phyloP scores from a whole-genome alignment of 345 rosid genomes.

The Aurinia saxatilis region DNA sequence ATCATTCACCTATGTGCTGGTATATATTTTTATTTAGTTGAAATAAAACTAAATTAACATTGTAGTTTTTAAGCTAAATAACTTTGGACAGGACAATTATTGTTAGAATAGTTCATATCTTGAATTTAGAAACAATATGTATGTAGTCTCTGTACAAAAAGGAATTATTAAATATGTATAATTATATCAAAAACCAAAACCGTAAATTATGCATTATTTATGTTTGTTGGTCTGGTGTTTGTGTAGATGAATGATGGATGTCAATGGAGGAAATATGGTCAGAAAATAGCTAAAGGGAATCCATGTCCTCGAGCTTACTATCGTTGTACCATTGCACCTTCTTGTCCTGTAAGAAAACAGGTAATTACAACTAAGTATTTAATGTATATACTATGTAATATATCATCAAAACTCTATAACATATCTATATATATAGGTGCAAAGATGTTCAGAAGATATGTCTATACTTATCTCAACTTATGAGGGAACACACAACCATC shows the following conservation, averaged over 20 bases:
- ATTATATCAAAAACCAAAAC: not conserved
- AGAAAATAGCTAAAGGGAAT: slow-evolving; percentile 85
- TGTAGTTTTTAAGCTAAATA: not conserved
- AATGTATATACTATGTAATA: too few species aligned
- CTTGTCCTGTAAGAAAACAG: slow-evolving; percentile 93
- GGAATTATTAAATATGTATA: too few species aligned
- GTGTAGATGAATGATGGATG: slow-evolving; percentile 90
- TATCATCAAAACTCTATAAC: not conserved
- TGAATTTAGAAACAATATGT: not conserved
- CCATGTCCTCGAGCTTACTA: slow-evolving; percentile 97
- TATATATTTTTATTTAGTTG: not conserved
- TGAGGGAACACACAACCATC: slow-evolving; percentile 94
- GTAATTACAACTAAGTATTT: slow-evolving; percentile 29
- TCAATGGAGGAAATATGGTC: slow-evolving; percentile 98
- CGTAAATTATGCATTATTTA: not conserved
- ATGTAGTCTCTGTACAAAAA: not conserved
- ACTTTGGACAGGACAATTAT: not conserved
- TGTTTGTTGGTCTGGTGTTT: not conserved
- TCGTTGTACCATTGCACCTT: slow-evolving; percentile 76
- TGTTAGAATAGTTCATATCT: not conserved
- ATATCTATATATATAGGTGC: slow-evolving; percentile 43
- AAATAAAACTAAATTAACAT: not conserved
- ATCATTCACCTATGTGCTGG: not conserved
- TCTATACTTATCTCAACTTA: slow-evolving; percentile 80
- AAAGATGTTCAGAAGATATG: slow-evolving; percentile 83